Evolutionary conservation across 1,284 basidiomycete species (phyloP), one percentile per base, ranked within the genome.

Genomic region (Stereum hirsutum): DNA sequence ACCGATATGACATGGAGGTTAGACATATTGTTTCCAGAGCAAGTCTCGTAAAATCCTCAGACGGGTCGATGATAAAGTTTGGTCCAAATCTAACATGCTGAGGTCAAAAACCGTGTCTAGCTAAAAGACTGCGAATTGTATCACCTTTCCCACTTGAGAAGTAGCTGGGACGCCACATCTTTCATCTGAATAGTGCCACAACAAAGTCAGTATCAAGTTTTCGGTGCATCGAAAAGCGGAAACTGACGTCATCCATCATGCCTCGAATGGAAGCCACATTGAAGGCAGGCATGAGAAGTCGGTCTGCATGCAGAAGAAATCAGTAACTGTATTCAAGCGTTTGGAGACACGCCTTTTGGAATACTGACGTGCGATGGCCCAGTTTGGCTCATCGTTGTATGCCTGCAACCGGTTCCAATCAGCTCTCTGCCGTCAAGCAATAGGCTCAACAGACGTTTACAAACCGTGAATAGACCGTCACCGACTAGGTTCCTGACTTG

Each of bases 71-170:
- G 10, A 17, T 10, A 14, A 17, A 17, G 15, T 35, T 35, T 10
- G 33, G 33, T 11, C 33, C 33, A 35, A 35, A 35, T 35, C 33
- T 35, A 20, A 30, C 28, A n/a, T 8, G 28, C 28, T 30, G 10
- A 8, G 8, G 8, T 8, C 4, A n/a, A 19, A n/a, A 35, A 4
- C 4, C 17, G 10, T 35, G 15, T n/a, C 11, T 35, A 35, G 10
- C 17, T 14, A 6, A 15, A 19, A 20, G 15, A 19, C n/a, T n/a
- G n/a, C n/a, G 17, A 35, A n/a, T 8, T 30, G 8, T 8, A 8
- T 35, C 8, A 35, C 33, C 33, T 35, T 20, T 35, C 33, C 33
- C 33, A 35, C 21, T 35, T 35, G 15, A 35, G 33, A n/a, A 35
- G 15, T 20, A 35, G 21, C 8, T 35, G 33, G 15, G 33, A 35